Evolutionary conservation across 2,329 filamentous ascomycete species (phyloP).

Genomic region (Colletotrichum sp.): DNA sequence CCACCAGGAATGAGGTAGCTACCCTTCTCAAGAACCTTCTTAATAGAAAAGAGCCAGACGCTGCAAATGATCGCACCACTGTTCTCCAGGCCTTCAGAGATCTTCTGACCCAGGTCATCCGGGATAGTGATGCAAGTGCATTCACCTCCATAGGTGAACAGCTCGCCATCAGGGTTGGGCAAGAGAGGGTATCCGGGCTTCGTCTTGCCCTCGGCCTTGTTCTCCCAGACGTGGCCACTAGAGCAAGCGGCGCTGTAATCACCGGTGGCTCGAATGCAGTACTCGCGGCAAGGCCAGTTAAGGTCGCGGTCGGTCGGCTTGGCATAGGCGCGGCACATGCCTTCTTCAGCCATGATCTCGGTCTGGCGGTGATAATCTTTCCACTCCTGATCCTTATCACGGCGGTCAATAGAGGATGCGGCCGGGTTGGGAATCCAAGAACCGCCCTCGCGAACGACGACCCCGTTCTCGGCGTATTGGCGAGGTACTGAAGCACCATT

Average conservation of each 20-base stretch:
- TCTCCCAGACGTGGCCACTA: not conserved
- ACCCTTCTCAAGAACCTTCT: constrained; percentile 1
- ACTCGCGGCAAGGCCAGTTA: not conserved
- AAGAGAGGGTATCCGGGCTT: not conserved
- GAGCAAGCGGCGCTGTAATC: not conserved
- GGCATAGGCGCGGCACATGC: not conserved
- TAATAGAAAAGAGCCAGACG: not conserved
- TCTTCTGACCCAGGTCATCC: not conserved
- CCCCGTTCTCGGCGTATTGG: not conserved
- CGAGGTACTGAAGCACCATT: not conserved
- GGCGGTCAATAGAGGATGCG: not conserved
- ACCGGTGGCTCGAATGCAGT: not conserved
- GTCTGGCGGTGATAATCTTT: not conserved
- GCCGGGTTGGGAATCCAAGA: constrained; percentile 2
- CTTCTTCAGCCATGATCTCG: not conserved
- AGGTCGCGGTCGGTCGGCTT: not conserved
- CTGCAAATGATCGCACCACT: not conserved
- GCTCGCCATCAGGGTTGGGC: not conserved
- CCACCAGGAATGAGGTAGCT: not conserved
- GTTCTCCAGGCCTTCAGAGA: not conserved
- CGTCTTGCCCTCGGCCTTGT: not conserved
- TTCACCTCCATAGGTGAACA: not conserved
- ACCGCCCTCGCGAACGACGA: not conserved
- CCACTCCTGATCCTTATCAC: not conserved
- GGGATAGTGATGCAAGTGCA: not conserved